phyloP scores from a whole-genome alignment of 2,329 filamentous ascomycete species.

The Fusarium guadeloupense region DNA sequence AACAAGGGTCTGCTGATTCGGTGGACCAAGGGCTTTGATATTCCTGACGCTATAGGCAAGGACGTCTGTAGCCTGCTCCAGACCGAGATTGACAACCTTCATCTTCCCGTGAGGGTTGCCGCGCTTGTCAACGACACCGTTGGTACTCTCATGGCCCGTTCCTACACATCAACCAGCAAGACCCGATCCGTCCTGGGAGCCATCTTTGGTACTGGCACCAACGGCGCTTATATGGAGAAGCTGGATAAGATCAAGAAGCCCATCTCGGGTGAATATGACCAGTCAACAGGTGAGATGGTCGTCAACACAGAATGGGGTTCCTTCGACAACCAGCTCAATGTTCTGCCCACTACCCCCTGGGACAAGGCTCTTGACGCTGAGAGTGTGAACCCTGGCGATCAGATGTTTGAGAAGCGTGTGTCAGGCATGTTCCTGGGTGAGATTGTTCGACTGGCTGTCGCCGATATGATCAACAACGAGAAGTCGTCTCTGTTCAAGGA shows the following conservation, averaged over 20 bases:
- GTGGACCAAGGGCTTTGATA: constrained; percentile 99
- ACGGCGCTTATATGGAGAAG: constrained; percentile 97
- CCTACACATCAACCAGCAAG: constrained; percentile 91
- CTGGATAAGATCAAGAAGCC: constrained; percentile 84
- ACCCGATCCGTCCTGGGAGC: constrained; percentile 89
- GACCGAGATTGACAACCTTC: constrained; percentile 84
- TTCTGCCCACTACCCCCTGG: constrained; percentile 86
- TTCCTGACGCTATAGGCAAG: constrained; percentile 91
- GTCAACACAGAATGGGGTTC: constrained; percentile 99
- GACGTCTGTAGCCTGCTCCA: constrained; percentile 94
- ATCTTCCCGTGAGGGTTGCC: constrained; percentile 91
- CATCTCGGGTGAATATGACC: constrained; percentile 75
- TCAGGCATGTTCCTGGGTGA: constrained; percentile 99
- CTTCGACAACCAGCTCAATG: constrained; percentile 92
- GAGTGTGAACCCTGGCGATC: constrained; percentile 90
- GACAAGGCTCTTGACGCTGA: constrained; percentile 80
- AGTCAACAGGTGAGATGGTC: constrained; percentile 90
- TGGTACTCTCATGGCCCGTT: constrained; percentile 95
- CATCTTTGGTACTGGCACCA: constrained; percentile 97
- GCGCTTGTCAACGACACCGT: constrained; percentile 98
- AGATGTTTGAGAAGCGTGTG: constrained; percentile 99
- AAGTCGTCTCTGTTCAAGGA: constrained; percentile 78
- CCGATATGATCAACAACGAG: constrained; percentile 76
- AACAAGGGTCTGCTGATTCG: constrained; percentile 94
- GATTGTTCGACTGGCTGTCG: constrained; percentile 80